These are phyloP conservation scores for Epichloe baconii DNA, from an alignment of 2,329 filamentous ascomycete species.

Conservation along the genomic window DNA sequence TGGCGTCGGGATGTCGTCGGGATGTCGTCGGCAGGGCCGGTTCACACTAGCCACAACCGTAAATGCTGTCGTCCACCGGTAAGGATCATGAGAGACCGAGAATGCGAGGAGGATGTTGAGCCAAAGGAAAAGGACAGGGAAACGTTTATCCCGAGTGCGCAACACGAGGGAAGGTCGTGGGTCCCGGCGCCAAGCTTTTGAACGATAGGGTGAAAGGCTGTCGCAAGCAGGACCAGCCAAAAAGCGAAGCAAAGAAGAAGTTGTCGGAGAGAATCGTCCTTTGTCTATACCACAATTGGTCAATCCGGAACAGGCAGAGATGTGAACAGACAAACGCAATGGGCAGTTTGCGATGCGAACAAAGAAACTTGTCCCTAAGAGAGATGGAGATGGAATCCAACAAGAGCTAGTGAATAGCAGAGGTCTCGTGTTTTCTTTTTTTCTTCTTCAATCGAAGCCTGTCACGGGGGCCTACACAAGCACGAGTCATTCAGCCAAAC, in stretches of 20 bases:
- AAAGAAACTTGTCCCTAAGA: background rate
- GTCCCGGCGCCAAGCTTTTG: background rate
- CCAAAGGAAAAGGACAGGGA: background rate
- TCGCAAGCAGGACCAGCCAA: conserved; percentile 27
- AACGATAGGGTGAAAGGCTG: background rate
- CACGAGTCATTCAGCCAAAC: background rate
- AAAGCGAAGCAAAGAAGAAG: conserved; percentile 23
- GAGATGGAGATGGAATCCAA: background rate
- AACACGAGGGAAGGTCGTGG: background rate
- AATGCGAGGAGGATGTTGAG: background rate
- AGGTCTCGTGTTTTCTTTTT: background rate
- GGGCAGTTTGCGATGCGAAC: background rate
- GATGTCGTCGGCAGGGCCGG: background rate
- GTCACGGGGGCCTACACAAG: background rate
- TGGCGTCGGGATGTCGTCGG: background rate
- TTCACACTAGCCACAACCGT: background rate
- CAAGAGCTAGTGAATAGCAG: background rate
- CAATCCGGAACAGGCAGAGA: background rate
- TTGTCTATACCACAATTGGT: background rate
- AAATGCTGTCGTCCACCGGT: background rate
- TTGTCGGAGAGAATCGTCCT: background rate
- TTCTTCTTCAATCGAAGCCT: background rate
- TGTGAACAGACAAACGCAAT: too few species aligned
- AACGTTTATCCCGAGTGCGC: background rate
- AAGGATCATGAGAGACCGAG: background rate